These are phyloP conservation scores for Moesziomyces parantarcticus DNA, from an alignment of 1,284 basidiomycete genomes.

Conservation along the genomic window DNA sequence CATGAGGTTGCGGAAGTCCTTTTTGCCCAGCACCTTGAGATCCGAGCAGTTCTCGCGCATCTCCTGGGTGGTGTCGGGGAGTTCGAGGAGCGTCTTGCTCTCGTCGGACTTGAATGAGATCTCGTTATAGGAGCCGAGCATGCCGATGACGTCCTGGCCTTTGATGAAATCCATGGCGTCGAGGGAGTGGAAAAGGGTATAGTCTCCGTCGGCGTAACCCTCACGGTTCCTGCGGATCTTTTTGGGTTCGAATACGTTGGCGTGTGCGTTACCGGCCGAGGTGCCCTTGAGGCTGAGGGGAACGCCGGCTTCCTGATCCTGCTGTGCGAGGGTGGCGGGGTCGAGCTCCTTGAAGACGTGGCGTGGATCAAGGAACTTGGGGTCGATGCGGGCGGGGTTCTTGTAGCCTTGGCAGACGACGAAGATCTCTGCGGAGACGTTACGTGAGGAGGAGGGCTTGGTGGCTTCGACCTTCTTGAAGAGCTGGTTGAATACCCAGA, in stretches of 20 bases:
- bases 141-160: constrained; percentile 72
- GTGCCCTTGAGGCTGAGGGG: constrained; percentile 54
- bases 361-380: constrained; percentile 96
- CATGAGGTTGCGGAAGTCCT: constrained; percentile 92
- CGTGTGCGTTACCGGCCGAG: constrained; percentile 62
- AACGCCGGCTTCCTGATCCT: constrained; percentile 34
- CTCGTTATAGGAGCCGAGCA: constrained; percentile 85
- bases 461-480: constrained; percentile 98
- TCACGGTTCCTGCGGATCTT: constrained; percentile 93
- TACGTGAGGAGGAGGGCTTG: constrained; percentile 97
- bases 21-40: constrained; percentile 95
- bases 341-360: constrained; percentile 94
- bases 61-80: constrained; percentile 73
- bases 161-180: constrained; percentile 81
- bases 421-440: constrained; percentile 99
- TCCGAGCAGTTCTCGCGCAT: constrained; percentile 86
- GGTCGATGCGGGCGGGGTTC: constrained; percentile 94
- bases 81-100: constrained; percentile 80
- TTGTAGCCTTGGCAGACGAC: constrained; percentile 97
- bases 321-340: constrained; percentile 51
- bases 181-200: constrained; percentile 84
- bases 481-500: constrained; percentile 98
- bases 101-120: constrained; percentile 78
- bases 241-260: constrained; percentile 95
- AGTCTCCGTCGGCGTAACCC: constrained; percentile 95